A percentile compares a stretch with the other conserved stretches of the same genome.
These are phyloP conservation scores for Tulasnella sp. DNA, from an alignment of 768 basidiomycete genomes.

Conservation along the genomic window DNA sequence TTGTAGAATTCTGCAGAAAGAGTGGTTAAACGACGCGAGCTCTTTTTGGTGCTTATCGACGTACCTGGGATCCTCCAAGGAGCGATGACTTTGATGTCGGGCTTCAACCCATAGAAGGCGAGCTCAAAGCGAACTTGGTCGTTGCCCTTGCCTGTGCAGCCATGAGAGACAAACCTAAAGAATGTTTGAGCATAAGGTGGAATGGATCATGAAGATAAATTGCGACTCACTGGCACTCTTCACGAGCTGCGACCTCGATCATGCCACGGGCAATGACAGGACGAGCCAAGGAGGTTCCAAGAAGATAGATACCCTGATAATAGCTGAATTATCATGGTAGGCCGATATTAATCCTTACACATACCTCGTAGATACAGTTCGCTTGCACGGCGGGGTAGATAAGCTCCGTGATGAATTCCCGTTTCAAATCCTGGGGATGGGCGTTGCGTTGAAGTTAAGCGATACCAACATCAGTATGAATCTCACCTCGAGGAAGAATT, in stretches of 20 bases:
- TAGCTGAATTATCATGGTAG: background rate
- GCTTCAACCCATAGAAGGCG: constrained; percentile 96
- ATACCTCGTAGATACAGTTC: constrained; percentile 95
- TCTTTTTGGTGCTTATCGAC: constrained; percentile 16
- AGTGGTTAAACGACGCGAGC: background rate
- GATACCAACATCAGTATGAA: background rate
- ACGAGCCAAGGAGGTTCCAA: constrained; percentile 94
- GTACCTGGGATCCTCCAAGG: constrained; percentile 93
- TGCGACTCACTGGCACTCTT: constrained; percentile 82
- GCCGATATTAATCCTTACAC: constrained; percentile 11
- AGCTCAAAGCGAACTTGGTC: constrained; percentile 99
- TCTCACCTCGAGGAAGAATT: constrained; percentile 78
- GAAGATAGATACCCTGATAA: constrained; percentile 85
- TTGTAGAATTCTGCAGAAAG: constrained; percentile 67
- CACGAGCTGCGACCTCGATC: constrained; percentile 82
- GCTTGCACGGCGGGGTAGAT: constrained; percentile 98
- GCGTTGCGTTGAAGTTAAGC: background rate
- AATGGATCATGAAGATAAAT: background rate
- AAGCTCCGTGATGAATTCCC: constrained; percentile 89
- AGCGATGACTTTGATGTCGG: constrained; percentile 96
- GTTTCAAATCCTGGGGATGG: constrained; percentile 67
- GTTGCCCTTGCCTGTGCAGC: constrained; percentile 99
- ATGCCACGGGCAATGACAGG: constrained; percentile 99
- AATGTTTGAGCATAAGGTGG: background rate
- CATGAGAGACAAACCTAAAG: constrained; percentile 86